These are phyloP conservation scores for Termitomyces sp. DNA, from an alignment of 768 basidiomycete species.

Conservation along the genomic window DNA sequence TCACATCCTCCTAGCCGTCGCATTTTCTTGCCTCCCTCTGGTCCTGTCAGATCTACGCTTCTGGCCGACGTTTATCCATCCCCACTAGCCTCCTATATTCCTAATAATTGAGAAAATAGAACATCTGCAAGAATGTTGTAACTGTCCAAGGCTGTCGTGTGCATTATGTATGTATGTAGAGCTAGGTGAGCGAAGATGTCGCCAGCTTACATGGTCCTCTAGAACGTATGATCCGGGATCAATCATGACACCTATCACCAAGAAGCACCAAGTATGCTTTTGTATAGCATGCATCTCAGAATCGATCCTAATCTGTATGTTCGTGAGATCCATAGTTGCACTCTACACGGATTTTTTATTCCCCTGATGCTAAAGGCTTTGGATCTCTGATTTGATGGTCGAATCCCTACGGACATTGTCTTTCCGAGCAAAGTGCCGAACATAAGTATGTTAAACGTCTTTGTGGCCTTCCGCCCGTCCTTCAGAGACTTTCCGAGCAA, in stretches of 20 bases:
- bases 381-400: not conserved
- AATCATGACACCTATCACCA: not conserved
- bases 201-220: not conserved
- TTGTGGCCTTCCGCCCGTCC: not conserved
- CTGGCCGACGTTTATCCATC: not conserved
- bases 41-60: slow-evolving; percentile 8
- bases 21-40: slow-evolving; percentile 10
- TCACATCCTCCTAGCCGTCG: not conserved
- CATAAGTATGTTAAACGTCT: not conserved
- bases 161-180: not conserved
- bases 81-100: not conserved
- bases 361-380: not conserved
- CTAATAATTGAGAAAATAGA: not conserved
- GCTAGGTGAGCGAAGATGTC: not conserved
- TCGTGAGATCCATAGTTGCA: not conserved
- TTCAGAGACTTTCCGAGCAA: slow-evolving; percentile 4
- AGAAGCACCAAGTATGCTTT: not conserved
- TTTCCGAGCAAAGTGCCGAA: not conserved
- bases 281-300: not conserved
- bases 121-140: not conserved
- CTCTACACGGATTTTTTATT: not conserved
- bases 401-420: not conserved
- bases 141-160: not conserved
- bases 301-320: not conserved
- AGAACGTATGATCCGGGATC: not conserved